Conservation (phyloP, 148 eudicot genomes). For the Salicornia ramosissima region DNA sequence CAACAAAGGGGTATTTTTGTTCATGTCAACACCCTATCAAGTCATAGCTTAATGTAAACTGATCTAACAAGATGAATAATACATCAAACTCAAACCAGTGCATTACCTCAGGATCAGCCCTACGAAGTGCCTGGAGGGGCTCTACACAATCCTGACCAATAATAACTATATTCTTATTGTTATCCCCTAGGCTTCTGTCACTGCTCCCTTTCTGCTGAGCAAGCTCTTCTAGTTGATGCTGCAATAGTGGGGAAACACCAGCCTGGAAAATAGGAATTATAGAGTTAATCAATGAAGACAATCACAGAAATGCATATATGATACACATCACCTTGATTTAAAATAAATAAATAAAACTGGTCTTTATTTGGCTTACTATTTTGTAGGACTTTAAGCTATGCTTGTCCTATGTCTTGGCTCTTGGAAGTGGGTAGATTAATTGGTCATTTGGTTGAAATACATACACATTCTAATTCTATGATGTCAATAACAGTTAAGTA, state of each 20-base stretch:
- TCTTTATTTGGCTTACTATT: neutral
- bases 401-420: neutral
- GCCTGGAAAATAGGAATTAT: constrained; percentile 41
- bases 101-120: constrained; percentile 70
- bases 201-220: constrained; percentile 40
- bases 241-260: constrained; percentile 78
- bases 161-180: constrained; percentile 42
- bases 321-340: neutral
- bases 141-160: constrained; percentile 87
- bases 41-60: too few relatives aligned
- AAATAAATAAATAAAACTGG: neutral
- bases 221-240: constrained; percentile 70
- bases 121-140: constrained; percentile 88
- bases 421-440: neutral
- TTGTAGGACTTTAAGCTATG: neutral
- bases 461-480: too few relatives aligned
- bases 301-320: neutral
- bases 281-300: neutral
- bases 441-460: too few relatives aligned
- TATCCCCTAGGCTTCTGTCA: constrained; percentile 26
- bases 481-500: too few relatives aligned
- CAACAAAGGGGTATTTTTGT: too few relatives aligned
- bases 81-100: neutral
- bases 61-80: too few relatives aligned
- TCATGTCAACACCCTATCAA: too few relatives aligned